Evolutionary conservation across 352 stramenopile genomes (phyloP), one percentile per base, ranked within the genome.

Genomic region (Globisporangium lucens): DNA sequence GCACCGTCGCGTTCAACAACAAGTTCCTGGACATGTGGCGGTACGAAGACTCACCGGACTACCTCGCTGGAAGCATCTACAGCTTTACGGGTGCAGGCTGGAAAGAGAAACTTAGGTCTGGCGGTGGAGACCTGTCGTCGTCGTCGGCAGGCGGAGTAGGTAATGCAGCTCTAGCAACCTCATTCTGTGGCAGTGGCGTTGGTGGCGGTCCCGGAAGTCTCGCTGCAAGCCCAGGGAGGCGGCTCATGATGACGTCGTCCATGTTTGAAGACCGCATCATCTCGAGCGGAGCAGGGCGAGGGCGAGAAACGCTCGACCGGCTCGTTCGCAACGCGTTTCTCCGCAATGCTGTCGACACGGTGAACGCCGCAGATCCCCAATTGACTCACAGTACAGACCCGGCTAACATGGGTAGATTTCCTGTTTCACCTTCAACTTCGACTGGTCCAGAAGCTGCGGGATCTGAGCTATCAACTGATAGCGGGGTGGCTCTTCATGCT

Each of bases 1-100:
- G 85, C 27, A 87, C 81, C 4, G 82, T 91, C 30, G 70, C 79
- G n/a, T 92, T 94, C 72, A 90, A 78, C 68, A 89, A 89, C 74
- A 85, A 83, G 53, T 94, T 91, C 49, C 75, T 94, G 41, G 83
- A 90, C 63, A 89, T 92, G 81, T 93, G 85, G 85, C 74, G 82
- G 20, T 84, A 89, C 60, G 85, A 93, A 75, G 85, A 82, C 24
- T 93, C 83, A 3, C 84, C 83, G 0, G 85, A 93, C 70, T 93
- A 93, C 62, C 70, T 93, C 24, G 84, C 79, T 1, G 81, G 78
- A 3, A 72, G 78, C 24, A 70, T 71, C n/a, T 73, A 73, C 43
- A 64, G 56, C 7, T 76, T 68, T 12, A 46, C 60, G 1, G 60
- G 67, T 29, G 59, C 68, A 8, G 69, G 72, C 46, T 58, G 60